Conservation (phyloP, 495 filamentous ascomycete genomes). For the Staphylotrichum longicolle region DNA sequence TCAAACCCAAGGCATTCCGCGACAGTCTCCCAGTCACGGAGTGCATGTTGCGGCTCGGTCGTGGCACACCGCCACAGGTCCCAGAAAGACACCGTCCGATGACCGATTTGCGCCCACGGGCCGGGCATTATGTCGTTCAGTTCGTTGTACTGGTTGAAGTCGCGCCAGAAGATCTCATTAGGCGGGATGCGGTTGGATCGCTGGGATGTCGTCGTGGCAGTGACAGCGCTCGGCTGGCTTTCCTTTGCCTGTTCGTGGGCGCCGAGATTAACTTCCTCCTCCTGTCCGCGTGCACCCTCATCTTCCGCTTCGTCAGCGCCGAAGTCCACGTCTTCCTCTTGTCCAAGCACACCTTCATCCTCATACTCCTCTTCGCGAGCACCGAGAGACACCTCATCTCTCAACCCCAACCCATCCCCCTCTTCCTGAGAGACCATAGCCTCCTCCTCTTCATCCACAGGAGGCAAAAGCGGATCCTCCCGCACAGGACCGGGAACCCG, state of each 20-base stretch:
- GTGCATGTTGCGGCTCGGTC: slow-evolving; percentile 26
- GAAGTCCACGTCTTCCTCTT: too few relatives aligned
- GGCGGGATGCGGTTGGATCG: not conserved
- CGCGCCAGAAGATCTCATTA: slow-evolving; percentile 28
- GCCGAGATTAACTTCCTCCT: too few relatives aligned
- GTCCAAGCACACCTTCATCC: too few relatives aligned
- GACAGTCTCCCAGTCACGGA: slow-evolving; percentile 42
- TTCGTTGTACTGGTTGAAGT: slow-evolving; percentile 30
- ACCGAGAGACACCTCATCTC: too few relatives aligned
- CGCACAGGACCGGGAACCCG: too few relatives aligned
- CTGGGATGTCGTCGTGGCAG: not conserved
- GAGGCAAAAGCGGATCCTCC: too few relatives aligned
- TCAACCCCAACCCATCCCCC: too few relatives aligned
- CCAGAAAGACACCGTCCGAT: slow-evolving; percentile 35
- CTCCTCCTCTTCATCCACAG: too few relatives aligned
- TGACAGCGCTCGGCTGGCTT: not conserved
- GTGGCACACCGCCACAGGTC: slow-evolving; percentile 37
- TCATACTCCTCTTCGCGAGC: too few relatives aligned
- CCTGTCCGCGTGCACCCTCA: too few relatives aligned
- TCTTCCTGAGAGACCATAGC: too few relatives aligned
- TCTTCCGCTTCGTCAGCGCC: too few relatives aligned
- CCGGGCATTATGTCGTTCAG: slow-evolving; percentile 1
- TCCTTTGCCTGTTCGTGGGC: not conserved
- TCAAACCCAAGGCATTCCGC: slow-evolving; percentile 40
- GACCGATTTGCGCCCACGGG: slow-evolving; percentile 29